Evolutionary conservation across 441 rosid genomes (phyloP).

Genomic region (Arabidopsis hybrid): DNA sequence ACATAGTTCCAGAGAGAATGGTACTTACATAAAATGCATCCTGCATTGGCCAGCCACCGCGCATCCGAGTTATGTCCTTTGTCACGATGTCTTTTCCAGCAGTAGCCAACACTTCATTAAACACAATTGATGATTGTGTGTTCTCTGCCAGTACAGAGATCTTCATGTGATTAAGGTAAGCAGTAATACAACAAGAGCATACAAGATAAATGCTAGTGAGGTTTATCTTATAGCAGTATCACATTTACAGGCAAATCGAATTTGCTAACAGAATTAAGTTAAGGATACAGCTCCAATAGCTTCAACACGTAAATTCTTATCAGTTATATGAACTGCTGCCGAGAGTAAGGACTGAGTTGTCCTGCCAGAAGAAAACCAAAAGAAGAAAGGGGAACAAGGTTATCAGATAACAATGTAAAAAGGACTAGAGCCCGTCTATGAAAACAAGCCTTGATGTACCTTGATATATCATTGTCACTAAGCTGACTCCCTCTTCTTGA

Average conservation of each 20-base stretch:
- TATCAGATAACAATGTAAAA: constrained; percentile 23
- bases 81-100: constrained; percentile 94
- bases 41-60: constrained; percentile 99
- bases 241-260: constrained; percentile 26
- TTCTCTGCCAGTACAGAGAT: constrained; percentile 87
- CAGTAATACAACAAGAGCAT: constrained; percentile 33
- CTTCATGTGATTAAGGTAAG: constrained; percentile 66
- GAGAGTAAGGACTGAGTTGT: constrained; percentile 93
- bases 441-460: constrained; percentile 55
- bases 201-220: constrained; percentile 31
- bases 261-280: constrained; percentile 31
- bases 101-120: constrained; percentile 84
- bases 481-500: constrained; percentile 84
- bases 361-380: constrained; percentile 57
- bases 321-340: constrained; percentile 90
- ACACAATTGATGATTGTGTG: constrained; percentile 80
- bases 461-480: constrained; percentile 77
- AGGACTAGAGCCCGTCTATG: not conserved
- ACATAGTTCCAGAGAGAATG: constrained; percentile 28
- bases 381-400: constrained; percentile 22
- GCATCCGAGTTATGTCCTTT: constrained; percentile 95
- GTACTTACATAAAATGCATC: constrained; percentile 91
- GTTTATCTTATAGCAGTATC: constrained; percentile 30
- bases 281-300: constrained; percentile 97
- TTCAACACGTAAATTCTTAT: constrained; percentile 91